phyloP scores from a whole-genome alignment of 805 yeast genomes.

The Jamesozyma lodderae region DNA sequence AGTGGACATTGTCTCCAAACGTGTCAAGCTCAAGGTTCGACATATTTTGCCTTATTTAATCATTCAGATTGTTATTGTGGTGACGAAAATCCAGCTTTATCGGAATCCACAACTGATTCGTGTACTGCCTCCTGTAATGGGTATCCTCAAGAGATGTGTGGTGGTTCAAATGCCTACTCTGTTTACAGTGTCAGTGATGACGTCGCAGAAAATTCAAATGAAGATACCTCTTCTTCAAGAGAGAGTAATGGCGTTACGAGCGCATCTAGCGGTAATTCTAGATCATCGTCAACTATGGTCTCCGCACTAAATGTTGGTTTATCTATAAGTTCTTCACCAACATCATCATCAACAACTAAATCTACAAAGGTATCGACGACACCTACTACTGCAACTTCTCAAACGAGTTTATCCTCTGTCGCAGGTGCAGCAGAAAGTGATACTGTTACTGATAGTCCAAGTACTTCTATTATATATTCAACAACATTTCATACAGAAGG shows the following conservation, averaged over 20 bases:
- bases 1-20: slow-evolving; percentile 17
- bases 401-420: too few species aligned
- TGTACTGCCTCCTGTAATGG: slow-evolving; percentile 43
- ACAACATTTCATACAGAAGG: slow-evolving; percentile 24
- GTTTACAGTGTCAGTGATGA: slow-evolving; percentile 33
- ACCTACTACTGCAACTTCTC: slow-evolving; percentile 17
- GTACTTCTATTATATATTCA: slow-evolving; percentile 15
- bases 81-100: slow-evolving; percentile 13
- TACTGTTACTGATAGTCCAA: background rate
- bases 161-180: slow-evolving; percentile 43
- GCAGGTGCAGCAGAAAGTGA: too few species aligned
- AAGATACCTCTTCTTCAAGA: background rate
- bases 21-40: slow-evolving; percentile 15
- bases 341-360: slow-evolving; percentile 4
- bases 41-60: slow-evolving; percentile 26
- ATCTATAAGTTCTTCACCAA: slow-evolving; percentile 7
- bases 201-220: slow-evolving; percentile 7
- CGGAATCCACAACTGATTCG: slow-evolving; percentile 10
- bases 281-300: background rate
- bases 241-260: background rate
- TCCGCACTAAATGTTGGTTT: background rate
- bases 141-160: slow-evolving; percentile 51
- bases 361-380: slow-evolving; percentile 4
- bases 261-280: background rate
- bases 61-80: slow-evolving; percentile 30